phyloP scores from a whole-genome alignment of 1,139 yeast species.

The Saccharomyces pastorianus region DNA sequence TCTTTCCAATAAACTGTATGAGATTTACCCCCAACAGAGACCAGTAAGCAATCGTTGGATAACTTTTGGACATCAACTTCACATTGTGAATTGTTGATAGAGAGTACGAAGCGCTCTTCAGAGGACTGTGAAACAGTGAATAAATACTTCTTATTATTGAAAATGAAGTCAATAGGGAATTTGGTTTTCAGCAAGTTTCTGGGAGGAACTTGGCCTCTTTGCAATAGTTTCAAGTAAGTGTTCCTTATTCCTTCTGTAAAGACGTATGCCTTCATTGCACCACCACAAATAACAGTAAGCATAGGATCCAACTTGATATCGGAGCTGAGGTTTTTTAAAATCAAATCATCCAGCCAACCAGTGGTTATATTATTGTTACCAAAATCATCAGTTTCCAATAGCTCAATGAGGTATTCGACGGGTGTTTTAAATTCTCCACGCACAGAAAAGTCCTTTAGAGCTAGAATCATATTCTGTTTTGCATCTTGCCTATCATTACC shows the following conservation, averaged over 20 bases:
- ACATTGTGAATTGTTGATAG: conserved; percentile 86
- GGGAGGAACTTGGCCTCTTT: conserved; percentile 91
- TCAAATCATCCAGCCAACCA: conserved; percentile 97
- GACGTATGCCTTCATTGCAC: conserved; percentile 86
- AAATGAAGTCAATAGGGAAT: conserved; percentile 88
- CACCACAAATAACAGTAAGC: conserved; percentile 92
- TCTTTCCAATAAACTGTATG: conserved; percentile 97
- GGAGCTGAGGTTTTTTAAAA: conserved; percentile 84
- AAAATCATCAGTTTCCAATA: conserved; percentile 92
- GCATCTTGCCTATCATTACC: conserved; percentile 98
- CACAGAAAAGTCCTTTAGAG: conserved; percentile 87
- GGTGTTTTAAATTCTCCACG: conserved; percentile 98
- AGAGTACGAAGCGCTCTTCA: conserved; percentile 72
- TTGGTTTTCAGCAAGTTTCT: conserved; percentile 74
- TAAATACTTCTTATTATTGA: conserved; percentile 86
- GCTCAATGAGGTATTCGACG: conserved; percentile 88
- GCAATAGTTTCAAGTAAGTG: conserved; percentile 68
- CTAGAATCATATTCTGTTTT: conserved; percentile 97
- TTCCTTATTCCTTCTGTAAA: conserved; percentile 63
- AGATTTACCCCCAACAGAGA: conserved; percentile 84
- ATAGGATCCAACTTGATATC: conserved; percentile 83
- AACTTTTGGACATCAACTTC: conserved; percentile 80
- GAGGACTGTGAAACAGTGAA: conserved; percentile 94
- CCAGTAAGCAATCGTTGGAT: conserved; percentile 88
- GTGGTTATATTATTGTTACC: conserved; percentile 95